These are phyloP conservation scores for Penicillium sp. DNA, from an alignment of 2,329 filamentous ascomycete genomes.

Conservation along the genomic window DNA sequence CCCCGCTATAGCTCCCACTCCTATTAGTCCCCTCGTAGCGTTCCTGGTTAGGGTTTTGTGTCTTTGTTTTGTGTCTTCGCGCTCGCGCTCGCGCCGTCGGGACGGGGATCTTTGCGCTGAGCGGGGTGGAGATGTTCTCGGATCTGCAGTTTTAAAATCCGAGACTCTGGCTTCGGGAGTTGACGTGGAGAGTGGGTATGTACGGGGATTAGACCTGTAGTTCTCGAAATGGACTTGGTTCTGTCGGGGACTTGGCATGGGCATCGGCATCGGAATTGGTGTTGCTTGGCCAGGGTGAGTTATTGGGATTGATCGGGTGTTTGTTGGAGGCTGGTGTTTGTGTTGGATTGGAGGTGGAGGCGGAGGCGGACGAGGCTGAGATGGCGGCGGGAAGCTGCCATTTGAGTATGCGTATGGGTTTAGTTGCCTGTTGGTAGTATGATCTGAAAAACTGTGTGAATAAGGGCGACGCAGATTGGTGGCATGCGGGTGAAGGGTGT, in stretches of 20 bases:
- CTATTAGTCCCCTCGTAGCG: constrained; percentile 39
- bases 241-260: constrained; percentile 5
- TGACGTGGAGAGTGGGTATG: constrained; percentile 19
- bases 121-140: constrained; percentile 13
- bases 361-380: constrained; percentile 10
- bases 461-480: constrained; percentile 9
- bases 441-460: constrained; percentile 16
- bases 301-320: constrained; percentile 13
- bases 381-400: constrained; percentile 10
- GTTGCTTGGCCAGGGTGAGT: constrained; percentile 1
- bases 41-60: constrained; percentile 34
- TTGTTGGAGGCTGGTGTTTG: constrained; percentile 9
- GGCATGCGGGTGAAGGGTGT: constrained; percentile 6
- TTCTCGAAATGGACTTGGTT: constrained; percentile 15
- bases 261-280: constrained; percentile 9
- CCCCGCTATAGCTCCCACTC: constrained; percentile 40
- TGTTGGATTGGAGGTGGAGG: not conserved
- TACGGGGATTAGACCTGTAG: constrained; percentile 17
- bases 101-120: constrained; percentile 20
- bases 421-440: constrained; percentile 3
- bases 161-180: constrained; percentile 18
- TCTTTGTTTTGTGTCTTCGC: constrained; percentile 24
- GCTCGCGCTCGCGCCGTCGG: constrained; percentile 13
- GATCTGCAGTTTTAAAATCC: not conserved
- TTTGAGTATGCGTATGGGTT: constrained; percentile 11